Conservation (phyloP, 2,329 filamentous ascomycete genomes). For the Alternaria sp. region DNA sequence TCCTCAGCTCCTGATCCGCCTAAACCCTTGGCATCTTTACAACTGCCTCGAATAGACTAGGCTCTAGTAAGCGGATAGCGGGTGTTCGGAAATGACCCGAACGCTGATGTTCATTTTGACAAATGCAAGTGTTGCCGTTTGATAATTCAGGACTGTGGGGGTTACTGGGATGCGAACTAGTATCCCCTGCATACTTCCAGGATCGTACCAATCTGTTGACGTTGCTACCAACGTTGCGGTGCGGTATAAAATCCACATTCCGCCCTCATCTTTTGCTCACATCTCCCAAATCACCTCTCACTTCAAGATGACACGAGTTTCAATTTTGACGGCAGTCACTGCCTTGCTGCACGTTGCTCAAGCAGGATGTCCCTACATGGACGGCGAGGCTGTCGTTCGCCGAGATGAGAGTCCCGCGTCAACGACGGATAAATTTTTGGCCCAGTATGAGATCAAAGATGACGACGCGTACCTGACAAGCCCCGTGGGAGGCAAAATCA, state of each 20-base stretch:
- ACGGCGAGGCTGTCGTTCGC: conserved; percentile 39
- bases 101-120: conserved; percentile 3
- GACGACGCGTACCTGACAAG: conserved; percentile 60
- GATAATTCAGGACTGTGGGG: neutral
- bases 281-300: neutral
- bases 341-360: conserved; percentile 33
- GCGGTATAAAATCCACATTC: conserved; percentile 9
- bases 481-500: conserved; percentile 73
- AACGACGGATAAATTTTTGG: conserved; percentile 47
- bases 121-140: conserved; percentile 14
- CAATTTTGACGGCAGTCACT: conserved; percentile 38
- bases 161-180: conserved; percentile 4
- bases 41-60: conserved; percentile 6
- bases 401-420: conserved; percentile 27
- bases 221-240: neutral
- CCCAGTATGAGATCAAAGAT: conserved; percentile 50
- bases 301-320: conserved; percentile 37
- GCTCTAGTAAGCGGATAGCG: conserved; percentile 1
- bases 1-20: conserved; percentile 13
- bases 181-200: neutral
- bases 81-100: conserved; percentile 3
- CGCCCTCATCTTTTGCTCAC: neutral
- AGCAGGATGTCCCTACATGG: conserved; percentile 51
- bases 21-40: conserved; percentile 21
- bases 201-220: conserved; percentile 1